Evolutionary conservation across 805 yeast genomes (phyloP).

Genomic region (Yamadazyma sp.): DNA sequence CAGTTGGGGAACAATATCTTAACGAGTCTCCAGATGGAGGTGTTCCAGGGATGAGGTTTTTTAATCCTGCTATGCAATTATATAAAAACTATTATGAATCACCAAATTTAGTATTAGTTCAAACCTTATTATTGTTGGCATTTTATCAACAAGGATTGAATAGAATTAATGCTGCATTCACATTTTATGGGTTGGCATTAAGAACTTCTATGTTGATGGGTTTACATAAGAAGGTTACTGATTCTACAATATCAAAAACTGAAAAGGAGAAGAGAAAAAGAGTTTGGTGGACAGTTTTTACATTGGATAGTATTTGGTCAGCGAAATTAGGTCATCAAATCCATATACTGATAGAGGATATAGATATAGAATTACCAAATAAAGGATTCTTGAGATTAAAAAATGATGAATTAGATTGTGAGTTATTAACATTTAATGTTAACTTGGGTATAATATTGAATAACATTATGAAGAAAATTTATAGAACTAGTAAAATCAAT

Average conservation of each 20-base stretch:
- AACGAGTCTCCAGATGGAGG: conserved; percentile 11
- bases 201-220: conserved; percentile 35
- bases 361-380: conserved; percentile 38
- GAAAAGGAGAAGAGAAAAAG: conserved; percentile 28
- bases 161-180: conserved; percentile 33
- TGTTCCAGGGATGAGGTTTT: conserved; percentile 34
- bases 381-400: conserved; percentile 16
- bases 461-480: conserved; percentile 28
- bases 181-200: conserved; percentile 36
- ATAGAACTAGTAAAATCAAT: conserved; percentile 22
- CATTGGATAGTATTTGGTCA: conserved; percentile 36
- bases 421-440: conserved; percentile 30
- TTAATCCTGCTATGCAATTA: conserved; percentile 26
- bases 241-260: neutral
- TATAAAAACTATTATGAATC: conserved; percentile 28
- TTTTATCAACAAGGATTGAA: conserved; percentile 33
- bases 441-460: conserved; percentile 34
- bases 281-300: conserved; percentile 40
- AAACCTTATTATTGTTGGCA: conserved; percentile 29
- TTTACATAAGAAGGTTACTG: conserved; percentile 22
- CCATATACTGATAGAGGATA: conserved; percentile 36
- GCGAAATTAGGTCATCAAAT: conserved; percentile 34
- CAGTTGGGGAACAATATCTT: conserved; percentile 13
- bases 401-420: conserved; percentile 24
- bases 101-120: conserved; percentile 27